Evolutionary conservation across 306 rosid genomes (phyloP).

Genomic region (Casuarina equisetifolia): DNA sequence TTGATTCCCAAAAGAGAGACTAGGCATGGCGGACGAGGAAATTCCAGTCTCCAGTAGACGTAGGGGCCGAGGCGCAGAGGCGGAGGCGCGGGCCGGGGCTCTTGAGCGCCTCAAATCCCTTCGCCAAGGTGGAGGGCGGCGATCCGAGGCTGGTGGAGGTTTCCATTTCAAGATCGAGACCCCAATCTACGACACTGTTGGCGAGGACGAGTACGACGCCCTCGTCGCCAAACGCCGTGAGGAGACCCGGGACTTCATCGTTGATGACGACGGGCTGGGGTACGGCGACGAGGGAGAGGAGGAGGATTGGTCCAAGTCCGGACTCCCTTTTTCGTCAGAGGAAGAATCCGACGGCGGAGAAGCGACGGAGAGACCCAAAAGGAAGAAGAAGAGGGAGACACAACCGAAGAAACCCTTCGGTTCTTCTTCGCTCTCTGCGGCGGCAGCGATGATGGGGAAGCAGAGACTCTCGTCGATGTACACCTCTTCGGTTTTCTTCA

Average conservation of each 20-base stretch:
- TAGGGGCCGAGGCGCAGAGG: constrained; percentile 56
- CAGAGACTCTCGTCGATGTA: constrained; percentile 86
- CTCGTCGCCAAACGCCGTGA: constrained; percentile 86
- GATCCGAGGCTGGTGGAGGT: constrained; percentile 52
- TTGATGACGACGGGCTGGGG: constrained; percentile 85
- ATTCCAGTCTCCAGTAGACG: constrained; percentile 42
- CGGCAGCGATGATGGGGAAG: constrained; percentile 85
- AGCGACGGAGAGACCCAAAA: constrained; percentile 43
- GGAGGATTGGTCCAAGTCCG: constrained; percentile 90
- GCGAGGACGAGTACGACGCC: constrained; percentile 80
- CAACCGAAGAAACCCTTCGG: constrained; percentile 44
- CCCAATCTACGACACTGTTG: constrained; percentile 69
- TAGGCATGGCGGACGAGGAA: constrained; percentile 67
- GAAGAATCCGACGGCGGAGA: constrained; percentile 84
- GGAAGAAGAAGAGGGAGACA: constrained; percentile 62
- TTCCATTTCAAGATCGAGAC: constrained; percentile 73
- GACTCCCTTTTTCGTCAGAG: constrained; percentile 48
- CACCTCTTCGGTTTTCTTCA: constrained; percentile 72
- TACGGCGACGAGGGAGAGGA: constrained; percentile 91
- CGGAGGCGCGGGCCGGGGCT: constrained; percentile 57
- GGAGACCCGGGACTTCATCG: constrained; percentile 60
- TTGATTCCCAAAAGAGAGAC: neutral
- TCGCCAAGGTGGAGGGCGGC: constrained; percentile 50
- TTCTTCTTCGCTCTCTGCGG: constrained; percentile 70
- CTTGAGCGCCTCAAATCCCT: constrained; percentile 74